phyloP scores from a whole-genome alignment of 1,284 basidiomycete species.

The Naganishia liquefaciens region DNA sequence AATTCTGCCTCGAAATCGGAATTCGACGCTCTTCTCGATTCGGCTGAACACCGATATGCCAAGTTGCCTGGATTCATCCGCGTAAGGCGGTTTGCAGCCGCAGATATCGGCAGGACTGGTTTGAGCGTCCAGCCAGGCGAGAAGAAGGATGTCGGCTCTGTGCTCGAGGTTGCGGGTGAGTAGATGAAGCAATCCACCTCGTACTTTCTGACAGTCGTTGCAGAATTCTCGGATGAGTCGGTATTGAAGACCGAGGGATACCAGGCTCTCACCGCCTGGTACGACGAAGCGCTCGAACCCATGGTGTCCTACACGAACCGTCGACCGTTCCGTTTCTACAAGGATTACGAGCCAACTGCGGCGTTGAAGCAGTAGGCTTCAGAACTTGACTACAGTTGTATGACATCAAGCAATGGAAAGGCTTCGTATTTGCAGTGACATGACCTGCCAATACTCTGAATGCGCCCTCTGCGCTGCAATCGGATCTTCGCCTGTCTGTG shows the following conservation, averaged over 20 bases:
- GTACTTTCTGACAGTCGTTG: not conserved
- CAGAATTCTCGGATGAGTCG: constrained; percentile 31
- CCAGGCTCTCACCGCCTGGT: constrained; percentile 24
- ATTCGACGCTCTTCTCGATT: constrained; percentile 19
- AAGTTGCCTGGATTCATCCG: constrained; percentile 32
- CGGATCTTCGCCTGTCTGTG: constrained; percentile 25
- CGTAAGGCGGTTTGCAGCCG: constrained; percentile 21
- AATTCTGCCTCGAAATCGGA: constrained; percentile 11
- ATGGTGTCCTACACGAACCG: constrained; percentile 10
- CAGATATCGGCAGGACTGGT: constrained; percentile 25
- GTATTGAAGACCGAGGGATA: constrained; percentile 3
- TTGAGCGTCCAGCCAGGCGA: constrained; percentile 16
- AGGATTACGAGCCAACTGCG: constrained; percentile 31
- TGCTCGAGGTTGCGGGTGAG: constrained; percentile 26
- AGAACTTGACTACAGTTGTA: constrained; percentile 1
- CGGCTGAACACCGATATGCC: constrained; percentile 24
- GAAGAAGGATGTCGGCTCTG: constrained; percentile 24
- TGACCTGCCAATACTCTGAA: constrained; percentile 38
- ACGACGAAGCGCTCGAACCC: constrained; percentile 30
- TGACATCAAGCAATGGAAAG: constrained; percentile 14
- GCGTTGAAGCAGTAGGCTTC: constrained; percentile 22
- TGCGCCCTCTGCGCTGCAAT: constrained; percentile 35
- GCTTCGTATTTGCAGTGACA: constrained; percentile 16
- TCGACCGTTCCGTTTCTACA: constrained; percentile 29
- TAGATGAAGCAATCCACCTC: not conserved